These are phyloP conservation scores for Physcia stellaris DNA, from an alignment of 495 filamentous ascomycete species.

Conservation along the genomic window DNA sequence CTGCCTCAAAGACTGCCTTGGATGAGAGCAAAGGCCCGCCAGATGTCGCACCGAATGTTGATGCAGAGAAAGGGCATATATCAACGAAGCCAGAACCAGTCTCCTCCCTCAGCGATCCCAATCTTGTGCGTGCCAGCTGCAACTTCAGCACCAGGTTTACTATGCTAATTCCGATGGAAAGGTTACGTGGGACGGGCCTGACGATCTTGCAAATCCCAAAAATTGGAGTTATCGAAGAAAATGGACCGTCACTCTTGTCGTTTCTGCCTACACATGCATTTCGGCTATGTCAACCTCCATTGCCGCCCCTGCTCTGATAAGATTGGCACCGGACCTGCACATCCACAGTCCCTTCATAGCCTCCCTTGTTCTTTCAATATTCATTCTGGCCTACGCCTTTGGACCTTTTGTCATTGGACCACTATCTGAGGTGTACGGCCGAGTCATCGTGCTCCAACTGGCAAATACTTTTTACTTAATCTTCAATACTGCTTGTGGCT, in stretches of 20 bases:
- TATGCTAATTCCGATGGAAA: no score
- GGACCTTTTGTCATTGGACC: slow-evolving; percentile 48
- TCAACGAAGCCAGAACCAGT: no score
- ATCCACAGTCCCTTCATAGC: slow-evolving; percentile 41
- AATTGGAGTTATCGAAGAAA: slow-evolving; percentile 44
- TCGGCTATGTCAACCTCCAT: slow-evolving; percentile 60
- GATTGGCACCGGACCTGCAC: slow-evolving; percentile 44
- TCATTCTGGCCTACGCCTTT: slow-evolving; percentile 37
- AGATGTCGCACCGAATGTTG: no score
- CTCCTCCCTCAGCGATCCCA: no score
- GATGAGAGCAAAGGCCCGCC: no score
- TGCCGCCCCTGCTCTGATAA: slow-evolving; percentile 50
- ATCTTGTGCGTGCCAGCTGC: no score
- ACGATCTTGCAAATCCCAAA: slow-evolving; percentile 44
- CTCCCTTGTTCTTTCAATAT: slow-evolving; percentile 36
- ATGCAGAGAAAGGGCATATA: no score
- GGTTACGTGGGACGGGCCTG: slow-evolving; percentile 41
- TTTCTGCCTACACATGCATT: slow-evolving; percentile 56
- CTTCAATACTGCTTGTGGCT: slow-evolving; percentile 40
- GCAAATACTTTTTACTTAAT: slow-evolving; percentile 40
- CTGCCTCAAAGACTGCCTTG: no score
- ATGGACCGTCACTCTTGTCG: slow-evolving; percentile 46
- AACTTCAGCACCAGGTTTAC: no score
- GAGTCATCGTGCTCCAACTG: slow-evolving; percentile 38
- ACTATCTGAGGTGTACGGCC: slow-evolving; percentile 50